Conservation (phyloP, 495 filamentous ascomycete species). For the Geoglossum glabrum region DNA sequence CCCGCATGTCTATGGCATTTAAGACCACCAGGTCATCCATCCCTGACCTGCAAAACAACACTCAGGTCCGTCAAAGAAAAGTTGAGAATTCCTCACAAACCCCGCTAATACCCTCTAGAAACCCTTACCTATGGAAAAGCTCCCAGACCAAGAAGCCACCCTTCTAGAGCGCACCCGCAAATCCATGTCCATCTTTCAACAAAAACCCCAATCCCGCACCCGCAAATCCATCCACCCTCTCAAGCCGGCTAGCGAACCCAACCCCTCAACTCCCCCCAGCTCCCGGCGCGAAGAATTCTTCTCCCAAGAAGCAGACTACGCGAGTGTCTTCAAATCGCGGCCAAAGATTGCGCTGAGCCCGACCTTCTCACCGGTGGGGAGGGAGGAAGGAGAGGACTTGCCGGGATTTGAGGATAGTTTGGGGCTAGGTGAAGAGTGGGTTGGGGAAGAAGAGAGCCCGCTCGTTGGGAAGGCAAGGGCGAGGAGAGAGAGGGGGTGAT, state of each 20-base stretch:
- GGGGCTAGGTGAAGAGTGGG: not conserved
- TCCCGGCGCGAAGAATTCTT: slow-evolving; percentile 38
- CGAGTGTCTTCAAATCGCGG: slow-evolving; percentile 68
- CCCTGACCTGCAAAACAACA: not conserved
- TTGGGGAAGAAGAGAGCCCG: not conserved
- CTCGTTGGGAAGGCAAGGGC: not conserved
- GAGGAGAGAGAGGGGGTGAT: not conserved
- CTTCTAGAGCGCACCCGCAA: slow-evolving; percentile 61
- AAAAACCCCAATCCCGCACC: not conserved
- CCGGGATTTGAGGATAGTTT: not conserved
- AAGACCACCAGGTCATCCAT: not conserved
- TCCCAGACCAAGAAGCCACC: too few species aligned
- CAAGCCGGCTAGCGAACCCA: slow-evolving; percentile 7
- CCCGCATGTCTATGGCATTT: slow-evolving; percentile 18
- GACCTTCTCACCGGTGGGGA: slow-evolving; percentile 28
- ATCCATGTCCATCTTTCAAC: slow-evolving; percentile 41
- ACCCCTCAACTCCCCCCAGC: slow-evolving; percentile 5
- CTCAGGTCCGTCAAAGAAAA: too few species aligned
- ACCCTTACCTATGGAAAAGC: too few species aligned
- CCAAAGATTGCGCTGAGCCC: slow-evolving; percentile 64
- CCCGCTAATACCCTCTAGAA: too few species aligned
- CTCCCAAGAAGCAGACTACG: slow-evolving; percentile 52
- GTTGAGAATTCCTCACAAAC: too few species aligned
- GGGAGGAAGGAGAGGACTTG: not conserved
- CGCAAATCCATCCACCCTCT: slow-evolving; percentile 12